These are phyloP conservation scores for Capsaspora owczarzaki DNA, from an alignment of 78 protist genomes.

Conservation along the genomic window DNA sequence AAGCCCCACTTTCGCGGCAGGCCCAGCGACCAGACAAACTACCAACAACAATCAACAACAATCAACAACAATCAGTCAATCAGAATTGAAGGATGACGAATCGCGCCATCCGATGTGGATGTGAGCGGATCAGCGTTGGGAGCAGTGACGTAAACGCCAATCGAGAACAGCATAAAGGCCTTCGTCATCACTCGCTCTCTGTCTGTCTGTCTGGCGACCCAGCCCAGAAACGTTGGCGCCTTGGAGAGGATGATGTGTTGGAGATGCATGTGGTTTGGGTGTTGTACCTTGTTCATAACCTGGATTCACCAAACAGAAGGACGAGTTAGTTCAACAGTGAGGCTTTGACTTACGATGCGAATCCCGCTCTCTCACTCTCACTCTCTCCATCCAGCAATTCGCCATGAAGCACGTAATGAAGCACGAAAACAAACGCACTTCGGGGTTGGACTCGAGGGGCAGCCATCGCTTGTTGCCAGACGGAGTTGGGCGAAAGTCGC, in stretches of 20 bases:
- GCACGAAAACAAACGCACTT: no score
- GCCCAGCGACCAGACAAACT: slow-evolving; percentile 49
- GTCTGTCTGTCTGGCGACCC: not conserved
- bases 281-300: not conserved
- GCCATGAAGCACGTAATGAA: no score
- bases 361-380: no score
- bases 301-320: not conserved
- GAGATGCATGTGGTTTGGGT: not conserved
- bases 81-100: no score
- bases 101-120: no score
- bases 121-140: no score
- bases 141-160: not conserved
- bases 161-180: not conserved
- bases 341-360: not conserved
- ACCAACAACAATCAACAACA: no score
- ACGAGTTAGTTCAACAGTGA: not conserved
- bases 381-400: no score
- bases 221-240: not conserved
- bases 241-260: not conserved
- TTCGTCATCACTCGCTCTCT: not conserved
- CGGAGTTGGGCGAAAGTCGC: no score
- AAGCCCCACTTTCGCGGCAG: slow-evolving; percentile 41
- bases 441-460: slow-evolving; percentile 84
- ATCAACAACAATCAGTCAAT: no score
- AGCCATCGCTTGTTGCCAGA: no score